Conservation (phyloP, 495 filamentous ascomycete species). For the Immersiella caudata region DNA sequence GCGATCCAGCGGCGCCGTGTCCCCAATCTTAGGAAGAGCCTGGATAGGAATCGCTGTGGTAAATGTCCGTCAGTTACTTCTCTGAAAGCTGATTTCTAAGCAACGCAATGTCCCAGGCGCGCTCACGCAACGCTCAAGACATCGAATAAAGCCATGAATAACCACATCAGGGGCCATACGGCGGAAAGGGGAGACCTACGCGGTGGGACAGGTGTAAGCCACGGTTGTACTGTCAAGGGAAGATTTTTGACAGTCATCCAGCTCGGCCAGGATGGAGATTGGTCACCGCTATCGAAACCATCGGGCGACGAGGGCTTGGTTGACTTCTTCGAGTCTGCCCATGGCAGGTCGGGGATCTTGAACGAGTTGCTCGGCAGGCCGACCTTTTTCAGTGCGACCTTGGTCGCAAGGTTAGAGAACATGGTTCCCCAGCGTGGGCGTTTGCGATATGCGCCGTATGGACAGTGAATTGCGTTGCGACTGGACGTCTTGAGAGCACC, state of each 20-base stretch:
- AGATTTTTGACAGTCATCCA: constrained; percentile 48
- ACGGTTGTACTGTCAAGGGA: constrained; percentile 50
- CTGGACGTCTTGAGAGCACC: neutral
- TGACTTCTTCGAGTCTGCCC: constrained; percentile 35
- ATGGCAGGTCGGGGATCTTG: constrained; percentile 19
- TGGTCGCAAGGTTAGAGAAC: constrained; percentile 52
- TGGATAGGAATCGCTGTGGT: constrained; percentile 49
- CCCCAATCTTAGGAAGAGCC: constrained; percentile 45
- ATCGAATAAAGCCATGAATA: too few relatives aligned
- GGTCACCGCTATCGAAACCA: constrained; percentile 34
- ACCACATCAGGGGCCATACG: too few relatives aligned
- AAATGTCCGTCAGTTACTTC: too few relatives aligned
- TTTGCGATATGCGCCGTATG: neutral
- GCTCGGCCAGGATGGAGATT: constrained; percentile 33
- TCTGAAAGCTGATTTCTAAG: too few relatives aligned
- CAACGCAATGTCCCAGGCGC: too few relatives aligned
- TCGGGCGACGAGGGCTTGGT: constrained; percentile 23
- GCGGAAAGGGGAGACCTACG: too few relatives aligned
- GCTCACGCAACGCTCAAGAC: too few relatives aligned
- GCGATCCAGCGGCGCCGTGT: constrained; percentile 50
- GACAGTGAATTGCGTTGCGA: neutral
- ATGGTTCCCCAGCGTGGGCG: constrained; percentile 25
- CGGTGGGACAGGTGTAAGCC: constrained; percentile 49
- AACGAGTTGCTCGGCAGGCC: constrained; percentile 46
- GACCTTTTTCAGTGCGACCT: constrained; percentile 50